Conservation (phyloP, 2,329 filamentous ascomycete genomes). For the Claviceps humidiphila region DNA sequence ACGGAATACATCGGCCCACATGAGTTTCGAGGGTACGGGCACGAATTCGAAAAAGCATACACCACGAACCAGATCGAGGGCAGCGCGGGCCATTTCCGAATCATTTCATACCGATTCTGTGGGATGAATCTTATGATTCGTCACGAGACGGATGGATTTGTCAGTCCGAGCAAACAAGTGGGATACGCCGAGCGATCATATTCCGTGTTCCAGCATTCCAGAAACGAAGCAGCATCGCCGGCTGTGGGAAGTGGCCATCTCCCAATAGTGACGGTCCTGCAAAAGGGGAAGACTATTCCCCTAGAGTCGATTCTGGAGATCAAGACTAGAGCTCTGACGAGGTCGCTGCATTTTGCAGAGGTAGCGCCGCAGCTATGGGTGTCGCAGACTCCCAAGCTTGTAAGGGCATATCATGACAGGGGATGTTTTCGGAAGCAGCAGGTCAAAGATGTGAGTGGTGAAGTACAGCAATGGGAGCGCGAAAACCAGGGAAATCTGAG, state of each 20-base stretch:
- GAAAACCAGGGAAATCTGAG: constrained; percentile 17
- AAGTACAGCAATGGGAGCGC: constrained; percentile 23
- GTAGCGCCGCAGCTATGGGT: constrained; percentile 30
- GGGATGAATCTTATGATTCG: constrained; percentile 27
- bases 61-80: constrained; percentile 20
- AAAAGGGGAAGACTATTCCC: constrained; percentile 19
- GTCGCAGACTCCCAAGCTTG: constrained; percentile 32
- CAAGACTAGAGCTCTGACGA: constrained; percentile 27
- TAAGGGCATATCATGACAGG: constrained; percentile 27
- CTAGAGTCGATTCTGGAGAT: constrained; percentile 28
- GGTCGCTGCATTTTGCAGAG: constrained; percentile 19
- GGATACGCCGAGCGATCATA: constrained; percentile 13
- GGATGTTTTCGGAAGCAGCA: constrained; percentile 21
- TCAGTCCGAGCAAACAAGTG: constrained; percentile 5
- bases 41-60: constrained; percentile 31
- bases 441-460: constrained; percentile 19
- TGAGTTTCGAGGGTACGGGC: constrained; percentile 28
- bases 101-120: constrained; percentile 30
- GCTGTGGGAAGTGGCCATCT: background rate
- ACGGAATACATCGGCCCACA: constrained; percentile 16
- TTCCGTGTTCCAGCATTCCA: constrained; percentile 13
- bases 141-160: constrained; percentile 31
- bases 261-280: constrained; percentile 18
- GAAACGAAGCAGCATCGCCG: constrained; percentile 1
- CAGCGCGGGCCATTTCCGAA: constrained; percentile 31